Base-by-base conservation (phyloP, 441 rosid species). In the Gossypium gossypioides region DNA sequence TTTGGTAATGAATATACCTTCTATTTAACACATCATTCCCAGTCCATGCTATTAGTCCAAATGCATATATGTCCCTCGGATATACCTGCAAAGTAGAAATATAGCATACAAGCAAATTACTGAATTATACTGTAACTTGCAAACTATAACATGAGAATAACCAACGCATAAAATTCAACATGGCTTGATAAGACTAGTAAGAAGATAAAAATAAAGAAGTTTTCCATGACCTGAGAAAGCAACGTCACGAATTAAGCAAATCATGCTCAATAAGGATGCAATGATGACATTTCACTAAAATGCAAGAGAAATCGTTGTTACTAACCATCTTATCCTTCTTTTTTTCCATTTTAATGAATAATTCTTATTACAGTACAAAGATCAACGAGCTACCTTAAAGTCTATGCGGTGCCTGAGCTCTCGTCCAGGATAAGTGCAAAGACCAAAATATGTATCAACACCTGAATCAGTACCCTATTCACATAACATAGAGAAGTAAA, bases 11-110 rank as follows among this genome's bases (percentile, higher is more conserved):
- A 68, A 51, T 66, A 58, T 79, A 87, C 98, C 97, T 87, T 76
- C 98, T 82, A 82, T 94, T 94, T 58, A 94, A 74, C 51, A 90
- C 91, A 52, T 91, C 97, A 82, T 91, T 89, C 42, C 97, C 98
- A 9, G 97, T 94, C 98, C 98, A 91, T 3, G 96, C 89, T 84
- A 94, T 80, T 71, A 94, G 83, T 78, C 98, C 97, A 73, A 88
- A 92, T 10, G 97, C 96, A 79, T 92, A 80, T 58, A 90, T 92
- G 72, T 88, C 94, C 84, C 85, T 87, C 16, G 99, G 99, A 84
- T 86, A 92, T 12, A 89, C 99, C 99, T 94, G 69, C 44, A 71
- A 16, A 72, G 29, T 34, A 59, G 54, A 73, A 66, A 34, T 27
- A 27, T n/a, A 37, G 72, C 8, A 69, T 9, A 42, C 18, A 50